Evolutionary conservation across 163 green algal genomes (phyloP).

Genomic region (Scenedesmus sp.): DNA sequence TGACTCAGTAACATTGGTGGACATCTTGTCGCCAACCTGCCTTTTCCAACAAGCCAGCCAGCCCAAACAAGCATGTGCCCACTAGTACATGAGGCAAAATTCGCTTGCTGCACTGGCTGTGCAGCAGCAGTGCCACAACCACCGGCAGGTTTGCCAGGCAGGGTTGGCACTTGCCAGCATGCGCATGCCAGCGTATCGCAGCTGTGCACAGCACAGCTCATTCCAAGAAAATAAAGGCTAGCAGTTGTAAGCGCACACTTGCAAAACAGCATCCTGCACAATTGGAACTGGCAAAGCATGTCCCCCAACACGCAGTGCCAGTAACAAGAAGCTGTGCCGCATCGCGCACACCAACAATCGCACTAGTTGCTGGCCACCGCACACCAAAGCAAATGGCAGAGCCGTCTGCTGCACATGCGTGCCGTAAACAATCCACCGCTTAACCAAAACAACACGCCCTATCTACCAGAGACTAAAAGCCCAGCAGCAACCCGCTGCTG

Average conservation of each 20-base stretch:
- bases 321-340: neutral
- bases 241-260: neutral
- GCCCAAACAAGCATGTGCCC: neutral
- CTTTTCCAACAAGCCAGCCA: neutral
- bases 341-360: neutral
- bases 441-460: neutral
- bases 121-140: neutral
- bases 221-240: neutral
- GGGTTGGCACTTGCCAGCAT: neutral
- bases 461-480: neutral
- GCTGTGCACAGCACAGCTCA: slow-evolving; percentile 1
- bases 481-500: neutral
- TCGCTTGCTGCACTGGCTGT: neutral
- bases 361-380: neutral
- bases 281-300: neutral
- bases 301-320: slow-evolving; percentile 5
- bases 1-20: neutral
- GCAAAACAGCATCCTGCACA: neutral
- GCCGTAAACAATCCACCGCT: neutral
- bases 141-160: neutral
- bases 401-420: neutral
- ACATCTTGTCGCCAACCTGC: neutral
- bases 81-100: neutral
- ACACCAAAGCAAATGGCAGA: neutral
- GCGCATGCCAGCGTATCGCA: neutral